Evolutionary conservation across 2,329 filamentous ascomycete species (phyloP), one percentile per base, ranked within the genome.

Genomic region (Aureobasidium vineae): DNA sequence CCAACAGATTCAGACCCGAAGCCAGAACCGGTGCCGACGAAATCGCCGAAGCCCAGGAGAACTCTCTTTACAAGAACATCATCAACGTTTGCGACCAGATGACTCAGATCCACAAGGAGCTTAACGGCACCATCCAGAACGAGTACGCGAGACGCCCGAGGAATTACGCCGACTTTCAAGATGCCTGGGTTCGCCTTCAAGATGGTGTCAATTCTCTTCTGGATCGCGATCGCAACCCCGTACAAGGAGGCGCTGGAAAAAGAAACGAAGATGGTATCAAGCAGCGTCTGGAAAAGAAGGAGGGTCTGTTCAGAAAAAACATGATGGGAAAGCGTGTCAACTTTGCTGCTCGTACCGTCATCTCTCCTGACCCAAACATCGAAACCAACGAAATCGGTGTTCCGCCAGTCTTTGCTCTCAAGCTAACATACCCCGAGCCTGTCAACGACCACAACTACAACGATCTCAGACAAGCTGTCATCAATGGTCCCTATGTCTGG

Each of bases 241-340:
- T 92, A 3, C 88, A 90, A 70, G 92, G 92, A 61, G 83, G 87
- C 21, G 91, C 92, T 33, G 91, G 88, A 16, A 88, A 89, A 73
- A 85, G 88, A 66, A 90, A 91, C 63, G 91, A 96, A 69, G 93
- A 97, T 70, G 95, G 96, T 72, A 96, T 99, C 80, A 99, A 99
- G 80, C 95, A 99, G 76, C 90, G 93, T 75, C 84, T 99, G 33
- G 95, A 99, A 79, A 99, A 99, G 83, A 99, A 99, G 79, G 96
- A 99, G 75, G 95, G 95, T 70, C 84, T 99, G 36, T 99, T 99
- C 83, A 86, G 95, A 73, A 98, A 97, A 82, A 97, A 99, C 79
- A 98, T 99, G 95, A 99, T 99, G 95, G 95, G 95, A 68, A 99
- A 99, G 83, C 92, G 95, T 82, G 95, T 99, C 80, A 98, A 99